Evolutionary conservation across 371 early-diverging fungal species (phyloP).

Genomic region (Chytridium lagenaria): DNA sequence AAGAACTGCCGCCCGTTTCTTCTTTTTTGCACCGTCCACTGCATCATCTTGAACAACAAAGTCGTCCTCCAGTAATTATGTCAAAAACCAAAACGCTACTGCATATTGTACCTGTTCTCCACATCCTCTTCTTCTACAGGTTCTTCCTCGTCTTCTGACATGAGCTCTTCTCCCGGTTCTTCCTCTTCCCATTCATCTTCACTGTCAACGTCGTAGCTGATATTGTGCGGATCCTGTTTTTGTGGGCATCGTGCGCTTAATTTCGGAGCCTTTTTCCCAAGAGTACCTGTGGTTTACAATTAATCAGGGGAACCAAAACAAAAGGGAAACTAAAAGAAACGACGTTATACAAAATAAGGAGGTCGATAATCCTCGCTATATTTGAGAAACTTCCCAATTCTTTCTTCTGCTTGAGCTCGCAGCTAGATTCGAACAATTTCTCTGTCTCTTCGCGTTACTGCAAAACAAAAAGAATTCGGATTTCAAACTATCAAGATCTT

Average conservation of each 20-base stretch:
- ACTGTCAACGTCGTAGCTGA: constrained; percentile 87
- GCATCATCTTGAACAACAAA: constrained; percentile 6
- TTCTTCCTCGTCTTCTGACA: constrained; percentile 52
- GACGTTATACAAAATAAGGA: constrained; percentile 66
- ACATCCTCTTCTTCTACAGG: constrained; percentile 67
- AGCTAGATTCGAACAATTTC: no score
- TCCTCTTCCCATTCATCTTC: constrained; percentile 93
- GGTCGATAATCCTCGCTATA: constrained; percentile 77
- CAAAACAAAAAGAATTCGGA: background rate
- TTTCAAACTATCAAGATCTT: background rate
- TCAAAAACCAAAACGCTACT: background rate
- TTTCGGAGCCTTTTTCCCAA: constrained; percentile 63
- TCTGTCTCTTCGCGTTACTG: background rate
- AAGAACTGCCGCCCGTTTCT: background rate
- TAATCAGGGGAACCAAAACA: background rate
- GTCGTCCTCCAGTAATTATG: background rate
- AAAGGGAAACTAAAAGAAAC: background rate
- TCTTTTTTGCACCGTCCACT: constrained; percentile 12
- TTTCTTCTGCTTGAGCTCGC: constrained; percentile 47
- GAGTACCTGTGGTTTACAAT: constrained; percentile 67
- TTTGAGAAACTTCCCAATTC: constrained; percentile 68
- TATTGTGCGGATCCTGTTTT: constrained; percentile 59
- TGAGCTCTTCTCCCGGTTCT: constrained; percentile 84
- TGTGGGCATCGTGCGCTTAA: constrained; percentile 70
- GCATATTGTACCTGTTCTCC: constrained; percentile 51